phyloP scores from a whole-genome alignment of 208 protist species.

The Leishmania amazonensis region DNA sequence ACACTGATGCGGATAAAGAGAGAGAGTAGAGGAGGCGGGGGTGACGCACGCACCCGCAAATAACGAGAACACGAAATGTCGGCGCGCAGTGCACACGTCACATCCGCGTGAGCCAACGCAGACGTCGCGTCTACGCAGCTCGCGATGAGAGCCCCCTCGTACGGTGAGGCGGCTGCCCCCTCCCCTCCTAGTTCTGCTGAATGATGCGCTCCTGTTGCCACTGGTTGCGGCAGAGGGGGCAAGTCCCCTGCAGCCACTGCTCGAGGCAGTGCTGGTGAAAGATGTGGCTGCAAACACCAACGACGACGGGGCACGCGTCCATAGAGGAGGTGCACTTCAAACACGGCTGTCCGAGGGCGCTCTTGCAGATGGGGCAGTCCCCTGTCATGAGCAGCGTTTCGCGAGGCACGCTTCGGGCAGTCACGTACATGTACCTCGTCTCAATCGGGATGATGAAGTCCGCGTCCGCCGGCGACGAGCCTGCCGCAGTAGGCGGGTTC shows the following conservation, averaged over 20 bases:
- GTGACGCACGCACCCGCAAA: background rate
- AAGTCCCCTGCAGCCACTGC: conserved; percentile 39
- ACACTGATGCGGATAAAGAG: background rate
- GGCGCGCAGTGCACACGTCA: background rate
- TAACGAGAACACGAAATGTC: background rate
- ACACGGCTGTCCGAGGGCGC: conserved; percentile 20
- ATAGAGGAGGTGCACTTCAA: conserved; percentile 26
- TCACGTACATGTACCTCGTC: conserved; percentile 37
- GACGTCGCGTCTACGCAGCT: background rate
- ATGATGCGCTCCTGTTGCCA: conserved; percentile 24
- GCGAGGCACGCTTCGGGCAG: conserved; percentile 21
- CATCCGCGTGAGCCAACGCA: background rate
- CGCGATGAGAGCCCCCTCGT: background rate
- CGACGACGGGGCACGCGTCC: conserved; percentile 33
- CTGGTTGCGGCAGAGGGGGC: conserved; percentile 22
- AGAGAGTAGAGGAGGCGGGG: background rate
- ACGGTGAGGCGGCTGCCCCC: background rate
- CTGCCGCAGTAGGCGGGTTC: background rate
- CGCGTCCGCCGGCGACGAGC: background rate
- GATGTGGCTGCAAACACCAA: conserved; percentile 46
- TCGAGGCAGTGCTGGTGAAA: conserved; percentile 57
- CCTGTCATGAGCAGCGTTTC: conserved; percentile 30
- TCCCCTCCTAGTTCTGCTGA: background rate
- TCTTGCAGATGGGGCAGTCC: conserved; percentile 37
- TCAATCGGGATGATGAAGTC: conserved; percentile 38